Evolutionary conservation across 1,284 basidiomycete genomes (phyloP), one percentile per base, ranked within the genome.

Genomic region (Ganoderma sinense): DNA sequence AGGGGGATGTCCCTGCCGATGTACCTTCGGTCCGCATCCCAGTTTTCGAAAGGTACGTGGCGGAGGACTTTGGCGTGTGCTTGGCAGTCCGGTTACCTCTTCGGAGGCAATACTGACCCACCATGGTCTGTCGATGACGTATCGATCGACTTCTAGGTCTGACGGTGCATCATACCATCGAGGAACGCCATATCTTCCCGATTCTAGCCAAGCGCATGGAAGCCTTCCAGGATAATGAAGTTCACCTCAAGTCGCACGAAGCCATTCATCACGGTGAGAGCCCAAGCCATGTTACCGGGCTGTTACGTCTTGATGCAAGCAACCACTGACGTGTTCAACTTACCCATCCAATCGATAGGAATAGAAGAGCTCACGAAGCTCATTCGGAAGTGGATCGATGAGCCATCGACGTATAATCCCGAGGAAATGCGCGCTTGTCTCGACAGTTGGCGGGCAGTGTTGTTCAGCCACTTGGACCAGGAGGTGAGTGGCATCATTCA

Each of bases 391-490:
- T 89, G 83, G 79, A 80, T 80, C 61, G 79, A 78, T n/a, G 82
- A 88, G 23, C 87, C 87, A 4, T 80, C 82, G 0, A 80, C 82
- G 2, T 93, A 92, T 77, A 87, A 87, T 26, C 87, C 90, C 0
- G 74, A 78, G 8, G 86, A 89, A 72, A 86, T 93, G 82, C 84
- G 85, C 65, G 83, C 74, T 2, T 89, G 88, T 74, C 81, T 93
- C 70, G 91, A 93, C 75, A 81, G 84, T 31, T 92, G 91, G 80
- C 80, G 86, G 45, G 87, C 87, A 36, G 88, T 91, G 8, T 80
- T 93, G n/a, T 92, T 92, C 80, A 79, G 76, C 29, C 91, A 93
- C 79, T 82, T 93, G 6, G 89, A 91, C 74, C 84, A 91, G 76
- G 91, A 93, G 82, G 91, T 90, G 70, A 29, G 71, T 41, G 11